phyloP scores from a whole-genome alignment of 2,329 filamentous ascomycete genomes.

The Cryphonectria naterciae region DNA sequence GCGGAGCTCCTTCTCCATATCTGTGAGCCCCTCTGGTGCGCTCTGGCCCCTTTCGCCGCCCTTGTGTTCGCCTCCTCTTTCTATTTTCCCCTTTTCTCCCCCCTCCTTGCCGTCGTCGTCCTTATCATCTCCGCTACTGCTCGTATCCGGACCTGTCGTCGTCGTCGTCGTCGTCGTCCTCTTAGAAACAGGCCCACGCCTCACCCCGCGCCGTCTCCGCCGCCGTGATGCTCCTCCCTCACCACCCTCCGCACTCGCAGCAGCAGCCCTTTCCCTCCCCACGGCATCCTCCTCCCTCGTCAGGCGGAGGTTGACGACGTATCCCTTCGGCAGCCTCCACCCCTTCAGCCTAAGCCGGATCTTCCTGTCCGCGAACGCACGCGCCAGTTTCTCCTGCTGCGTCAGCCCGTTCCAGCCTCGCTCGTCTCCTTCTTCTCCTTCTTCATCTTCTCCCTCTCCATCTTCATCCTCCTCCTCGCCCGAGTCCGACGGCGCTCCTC shows the following conservation, averaged over 20 bases:
- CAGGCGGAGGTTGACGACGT: slow-evolving; percentile 59
- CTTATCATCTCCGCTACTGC: slow-evolving; percentile 31
- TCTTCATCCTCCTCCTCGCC: neutral
- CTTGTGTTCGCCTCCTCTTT: slow-evolving; percentile 21
- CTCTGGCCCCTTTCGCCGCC: slow-evolving; percentile 30
- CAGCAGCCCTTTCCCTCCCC: slow-evolving; percentile 24
- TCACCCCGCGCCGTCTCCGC: neutral
- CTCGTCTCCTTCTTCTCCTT: too few relatives aligned
- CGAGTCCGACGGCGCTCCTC: slow-evolving; percentile 21
- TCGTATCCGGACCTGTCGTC: slow-evolving; percentile 33
- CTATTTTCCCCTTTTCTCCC: too few relatives aligned
- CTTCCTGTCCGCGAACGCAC: slow-evolving; percentile 58
- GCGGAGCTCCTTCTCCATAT: slow-evolving; percentile 46
- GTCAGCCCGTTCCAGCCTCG: slow-evolving; percentile 31
- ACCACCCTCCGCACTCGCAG: neutral
- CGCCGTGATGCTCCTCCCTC: too few relatives aligned
- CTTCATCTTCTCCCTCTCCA: neutral
- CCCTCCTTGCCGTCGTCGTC: slow-evolving; percentile 12
- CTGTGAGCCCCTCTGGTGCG: slow-evolving; percentile 34
- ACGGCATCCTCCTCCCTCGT: slow-evolving; percentile 38
- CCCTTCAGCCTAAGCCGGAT: slow-evolving; percentile 61
- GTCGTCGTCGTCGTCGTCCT: neutral
- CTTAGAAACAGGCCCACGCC: neutral
- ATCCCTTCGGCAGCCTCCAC: slow-evolving; percentile 54
- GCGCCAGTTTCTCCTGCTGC: slow-evolving; percentile 52